Evolutionary conservation across 1,284 basidiomycete species (phyloP).

Genomic region (Ustilago bromivora): DNA sequence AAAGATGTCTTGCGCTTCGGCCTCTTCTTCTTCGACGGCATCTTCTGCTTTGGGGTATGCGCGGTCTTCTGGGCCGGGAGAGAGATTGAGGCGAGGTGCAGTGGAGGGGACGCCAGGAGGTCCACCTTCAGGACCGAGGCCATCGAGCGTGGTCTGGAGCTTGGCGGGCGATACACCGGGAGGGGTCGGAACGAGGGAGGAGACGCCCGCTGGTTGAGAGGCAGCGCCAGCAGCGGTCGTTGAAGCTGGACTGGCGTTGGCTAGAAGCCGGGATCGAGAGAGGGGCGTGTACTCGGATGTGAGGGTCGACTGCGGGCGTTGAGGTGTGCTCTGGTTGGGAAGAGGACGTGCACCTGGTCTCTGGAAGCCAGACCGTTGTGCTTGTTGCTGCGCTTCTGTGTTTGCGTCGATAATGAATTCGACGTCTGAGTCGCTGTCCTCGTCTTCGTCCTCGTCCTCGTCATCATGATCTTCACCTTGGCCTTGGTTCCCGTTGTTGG

Average conservation of each 20-base stretch:
- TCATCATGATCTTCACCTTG: conserved; percentile 56
- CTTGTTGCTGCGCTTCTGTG: conserved; percentile 50
- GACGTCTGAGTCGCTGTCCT: conserved; percentile 71
- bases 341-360: conserved; percentile 22
- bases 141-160: conserved; percentile 11
- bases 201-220: conserved; percentile 16
- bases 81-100: conserved; percentile 56
- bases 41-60: conserved; percentile 64
- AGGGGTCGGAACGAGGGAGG: not conserved
- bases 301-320: conserved; percentile 74
- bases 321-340: conserved; percentile 39
- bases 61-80: conserved; percentile 49
- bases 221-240: conserved; percentile 16
- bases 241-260: conserved; percentile 38
- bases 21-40: conserved; percentile 68
- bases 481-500: conserved; percentile 45
- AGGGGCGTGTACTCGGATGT: conserved; percentile 91
- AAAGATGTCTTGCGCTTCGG: conserved; percentile 74
- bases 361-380: conserved; percentile 46
- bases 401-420: conserved; percentile 70
- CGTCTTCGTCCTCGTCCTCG: conserved; percentile 68
- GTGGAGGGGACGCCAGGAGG: conserved; percentile 63
- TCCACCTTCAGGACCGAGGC: conserved; percentile 47
- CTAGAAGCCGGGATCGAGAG: conserved; percentile 75
- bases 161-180: conserved; percentile 24